Evolutionary conservation across 2,329 filamentous ascomycete species (phyloP), one percentile per base, ranked within the genome.

Genomic region (Fusarium brachygibbosum): DNA sequence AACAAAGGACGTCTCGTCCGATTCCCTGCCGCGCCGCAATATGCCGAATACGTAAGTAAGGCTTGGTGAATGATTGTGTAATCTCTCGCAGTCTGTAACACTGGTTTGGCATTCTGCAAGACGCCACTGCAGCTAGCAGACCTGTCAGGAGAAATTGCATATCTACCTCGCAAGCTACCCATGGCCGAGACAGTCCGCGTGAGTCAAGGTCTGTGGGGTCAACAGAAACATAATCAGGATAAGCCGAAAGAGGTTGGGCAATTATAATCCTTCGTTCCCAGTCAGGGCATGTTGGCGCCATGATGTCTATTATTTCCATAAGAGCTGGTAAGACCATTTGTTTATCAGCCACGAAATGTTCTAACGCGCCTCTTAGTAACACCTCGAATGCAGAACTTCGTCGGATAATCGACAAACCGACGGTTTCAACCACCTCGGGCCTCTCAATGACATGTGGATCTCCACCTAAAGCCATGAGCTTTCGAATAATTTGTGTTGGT

Each of bases 81-180:
- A 35, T 10, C 8, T 19, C 16, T 3, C 2, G 10, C 0, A 10
- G 11, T 11, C 3, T 23, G 5, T 2, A 1, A 9, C 0, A 5
- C 6, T 17, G 5, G 8, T 9, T 16, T 4, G 7, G 4, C 3
- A 14, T 35, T 0, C 21, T 2, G 0, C 0, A 0, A 0, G 0
- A n/a, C 2, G 14, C 13, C 3, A 1, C 16, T 0, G 0, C 0
- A 2, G 2, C 2, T 10, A 57, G 7, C 4, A 57, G 4, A 3
- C 0, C 1, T 2, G 0, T 6, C 0, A 58, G 4, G 3, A 60
- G 41, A 19, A 35, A 49, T 2, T 25, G 29, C 5, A 49, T 16
- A 12, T 60, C 23, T 7, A 35, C 29, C 12, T 49, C 57, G 2
- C 29, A 1, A 0, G 16, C 16, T 10, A n/a, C 5, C 31, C 16